Evolutionary conservation across 805 yeast species (phyloP), one percentile per base, ranked within the genome.

Genomic region (Lachancea sp.): DNA sequence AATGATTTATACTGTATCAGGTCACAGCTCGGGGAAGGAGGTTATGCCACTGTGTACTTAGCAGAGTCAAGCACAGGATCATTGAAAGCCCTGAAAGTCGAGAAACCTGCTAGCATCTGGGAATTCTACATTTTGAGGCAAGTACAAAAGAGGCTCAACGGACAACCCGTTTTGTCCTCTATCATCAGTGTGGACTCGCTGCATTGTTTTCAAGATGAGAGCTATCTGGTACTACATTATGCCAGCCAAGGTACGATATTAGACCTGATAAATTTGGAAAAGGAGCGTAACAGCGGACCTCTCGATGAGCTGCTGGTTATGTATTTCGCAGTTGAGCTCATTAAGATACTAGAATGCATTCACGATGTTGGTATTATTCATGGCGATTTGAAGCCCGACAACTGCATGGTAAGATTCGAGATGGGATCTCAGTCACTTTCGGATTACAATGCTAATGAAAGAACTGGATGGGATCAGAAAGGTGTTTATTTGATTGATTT

Each of bases 361-460:
- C 96, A 89, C 57, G 60, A 63, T 0, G 62, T 74, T 13, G 82
- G 82, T 0, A 78, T 89, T 1, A 69, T 89, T 11, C 96, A 89
- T 65, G 95, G 95, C 1, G 95, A 89, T 59, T 62, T 89, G 44
- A 85, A 84, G 57, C 82, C 95, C 0, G 95, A 85, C 50, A 89
- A 88, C 58, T 85, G 93, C 51, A 84, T 89, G 95, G 57, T 87
- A 0, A 64, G 84, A 33, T 70, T 84, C 34, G 65, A 67, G 13
- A 46, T 55, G 44, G 45, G 47, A 2, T 26, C 43, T 13, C 29
- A 30, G 37, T 27, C 45, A 8, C 43, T 59, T 9, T 62, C 63
- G 1, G 45, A 55, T 15, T 73, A 70, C 45, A 54, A 58, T 30
- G 49, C 63, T 0, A 56, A 63, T 18, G 75, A 75, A 0, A 44